A percentile compares a stretch with the other conserved stretches of the same genome.
Conservation (phyloP, 495 filamentous ascomycete species). For the Hyaloscypha bicolor region DNA sequence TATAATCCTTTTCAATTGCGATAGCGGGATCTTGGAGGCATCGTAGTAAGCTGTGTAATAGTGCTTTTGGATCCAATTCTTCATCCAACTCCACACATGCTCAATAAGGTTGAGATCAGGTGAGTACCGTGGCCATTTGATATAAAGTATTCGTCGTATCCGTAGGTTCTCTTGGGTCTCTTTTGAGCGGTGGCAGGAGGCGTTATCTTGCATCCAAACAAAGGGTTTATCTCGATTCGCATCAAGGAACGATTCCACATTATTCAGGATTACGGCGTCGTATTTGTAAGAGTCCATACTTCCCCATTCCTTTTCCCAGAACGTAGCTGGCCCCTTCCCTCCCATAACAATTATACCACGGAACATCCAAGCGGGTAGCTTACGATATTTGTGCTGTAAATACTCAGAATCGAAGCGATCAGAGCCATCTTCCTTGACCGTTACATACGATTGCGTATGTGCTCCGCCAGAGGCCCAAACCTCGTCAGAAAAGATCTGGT, state of each 20-base stretch:
- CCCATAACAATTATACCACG: constrained; percentile 31
- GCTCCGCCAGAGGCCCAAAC: too few species aligned
- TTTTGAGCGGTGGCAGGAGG: constrained; percentile 18
- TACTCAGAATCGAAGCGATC: neutral
- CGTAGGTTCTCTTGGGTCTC: constrained; percentile 2
- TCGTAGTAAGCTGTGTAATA: constrained; percentile 17
- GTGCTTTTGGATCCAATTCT: constrained; percentile 19
- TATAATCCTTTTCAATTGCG: constrained; percentile 9
- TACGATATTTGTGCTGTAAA: constrained; percentile 18
- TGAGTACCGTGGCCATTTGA: constrained; percentile 31
- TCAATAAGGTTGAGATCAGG: constrained; percentile 38
- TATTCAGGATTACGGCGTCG: constrained; percentile 8
- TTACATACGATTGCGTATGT: too few species aligned
- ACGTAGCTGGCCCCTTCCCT: constrained; percentile 34
- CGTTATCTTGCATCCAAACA: constrained; percentile 32
- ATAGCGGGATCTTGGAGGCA: neutral
- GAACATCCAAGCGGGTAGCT: constrained; percentile 37
- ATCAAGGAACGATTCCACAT: constrained; percentile 25
- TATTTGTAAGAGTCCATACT: constrained; percentile 23
- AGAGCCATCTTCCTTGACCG: too few species aligned
- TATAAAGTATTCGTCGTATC: constrained; percentile 18
- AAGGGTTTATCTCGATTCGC: constrained; percentile 4
- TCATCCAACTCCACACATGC: constrained; percentile 2
- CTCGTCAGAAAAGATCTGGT: constrained; percentile 14
- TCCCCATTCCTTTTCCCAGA: constrained; percentile 40